A percentile compares a stretch with the other conserved stretches of the same genome.
Evolutionary conservation across 345 rosid genomes (phyloP).

Genomic region (Abelmoschus esculentus): DNA sequence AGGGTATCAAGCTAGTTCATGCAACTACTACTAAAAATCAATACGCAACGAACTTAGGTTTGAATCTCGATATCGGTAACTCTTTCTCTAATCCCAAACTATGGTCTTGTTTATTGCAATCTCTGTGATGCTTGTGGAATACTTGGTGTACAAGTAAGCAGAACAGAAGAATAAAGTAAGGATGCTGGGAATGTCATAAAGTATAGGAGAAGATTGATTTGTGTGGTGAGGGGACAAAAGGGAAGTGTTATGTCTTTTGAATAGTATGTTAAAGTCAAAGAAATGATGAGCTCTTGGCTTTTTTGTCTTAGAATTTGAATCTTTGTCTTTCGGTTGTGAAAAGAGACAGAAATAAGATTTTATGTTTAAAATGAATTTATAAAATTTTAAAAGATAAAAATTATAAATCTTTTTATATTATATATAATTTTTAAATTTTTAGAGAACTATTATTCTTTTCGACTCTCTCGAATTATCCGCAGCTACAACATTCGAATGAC

Average conservation of each 20-base stretch:
- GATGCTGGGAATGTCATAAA: constrained; percentile 1
- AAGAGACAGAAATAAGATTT: too few species aligned
- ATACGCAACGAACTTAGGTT: not conserved
- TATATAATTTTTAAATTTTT: too few species aligned
- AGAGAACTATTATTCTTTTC: too few species aligned
- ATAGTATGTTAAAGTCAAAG: constrained; percentile 9
- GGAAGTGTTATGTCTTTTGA: constrained; percentile 5
- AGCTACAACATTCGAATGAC: not conserved
- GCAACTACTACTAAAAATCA: not conserved
- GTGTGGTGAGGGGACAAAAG: constrained; percentile 9
- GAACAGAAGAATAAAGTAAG: not conserved
- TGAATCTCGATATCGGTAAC: not conserved
- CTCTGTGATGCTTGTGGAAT: not conserved
- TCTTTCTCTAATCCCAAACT: not conserved
- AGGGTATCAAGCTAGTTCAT: not conserved
- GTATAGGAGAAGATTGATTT: not conserved
- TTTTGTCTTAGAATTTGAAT: constrained; percentile 3
- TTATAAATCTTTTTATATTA: too few species aligned
- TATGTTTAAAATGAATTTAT: too few species aligned
- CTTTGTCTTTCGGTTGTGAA: not conserved
- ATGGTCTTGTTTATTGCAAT: not conserved
- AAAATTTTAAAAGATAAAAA: too few species aligned
- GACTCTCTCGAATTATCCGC: too few species aligned
- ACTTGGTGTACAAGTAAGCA: constrained; percentile 7
- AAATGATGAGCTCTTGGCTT: not conserved